phyloP scores from a whole-genome alignment of 441 rosid genomes.

The Pelargonium cotyledonis region DNA sequence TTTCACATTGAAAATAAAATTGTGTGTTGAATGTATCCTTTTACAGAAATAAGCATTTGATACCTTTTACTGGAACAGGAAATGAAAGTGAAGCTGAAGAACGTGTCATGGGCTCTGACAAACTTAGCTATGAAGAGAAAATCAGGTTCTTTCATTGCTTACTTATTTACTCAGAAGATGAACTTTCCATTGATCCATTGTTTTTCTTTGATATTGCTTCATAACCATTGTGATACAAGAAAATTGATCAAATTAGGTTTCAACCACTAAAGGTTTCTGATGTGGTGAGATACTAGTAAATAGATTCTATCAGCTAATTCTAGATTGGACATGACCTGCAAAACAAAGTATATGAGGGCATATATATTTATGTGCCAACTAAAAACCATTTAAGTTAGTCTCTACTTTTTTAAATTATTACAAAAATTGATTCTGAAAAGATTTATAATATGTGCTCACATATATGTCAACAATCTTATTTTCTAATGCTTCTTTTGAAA shows the following conservation, averaged over 20 bases:
- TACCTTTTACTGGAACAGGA: slow-evolving; percentile 39
- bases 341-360: neutral
- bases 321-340: neutral
- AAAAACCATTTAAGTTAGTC: neutral
- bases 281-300: neutral
- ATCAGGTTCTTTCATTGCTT: slow-evolving; percentile 49
- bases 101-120: slow-evolving; percentile 83
- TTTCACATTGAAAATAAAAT: slow-evolving; percentile 9
- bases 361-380: neutral
- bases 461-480: neutral
- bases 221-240: neutral
- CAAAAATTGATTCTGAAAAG: neutral
- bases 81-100: slow-evolving; percentile 64
- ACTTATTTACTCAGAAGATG: neutral
- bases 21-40: neutral
- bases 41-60: slow-evolving; percentile 16
- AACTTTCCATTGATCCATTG: neutral
- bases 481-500: neutral
- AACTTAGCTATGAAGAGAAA: slow-evolving; percentile 59
- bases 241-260: neutral
- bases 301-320: neutral
- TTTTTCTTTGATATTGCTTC: slow-evolving; percentile 3
- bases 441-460: neutral
- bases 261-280: neutral
- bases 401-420: neutral